phyloP scores from a whole-genome alignment of 208 protist species.

The Trypanosoma mega region DNA sequence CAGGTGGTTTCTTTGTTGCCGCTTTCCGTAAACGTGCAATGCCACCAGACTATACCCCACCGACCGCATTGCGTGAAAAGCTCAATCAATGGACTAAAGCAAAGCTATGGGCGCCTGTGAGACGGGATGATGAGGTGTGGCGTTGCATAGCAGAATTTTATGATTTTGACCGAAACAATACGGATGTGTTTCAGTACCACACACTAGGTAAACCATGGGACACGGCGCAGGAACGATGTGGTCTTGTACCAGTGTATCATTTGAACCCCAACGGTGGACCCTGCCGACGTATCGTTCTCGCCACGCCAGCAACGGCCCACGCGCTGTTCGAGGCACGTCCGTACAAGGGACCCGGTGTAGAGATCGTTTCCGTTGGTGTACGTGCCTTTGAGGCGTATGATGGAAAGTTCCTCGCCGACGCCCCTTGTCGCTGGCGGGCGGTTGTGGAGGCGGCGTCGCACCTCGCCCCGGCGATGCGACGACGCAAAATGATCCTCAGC shows the following conservation, averaged over 20 bases:
- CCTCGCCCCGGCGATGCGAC: slow-evolving; percentile 48
- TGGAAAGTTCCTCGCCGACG: slow-evolving; percentile 60
- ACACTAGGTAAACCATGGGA: not conserved
- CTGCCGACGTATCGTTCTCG: slow-evolving; percentile 76
- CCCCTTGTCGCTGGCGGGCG: slow-evolving; percentile 81
- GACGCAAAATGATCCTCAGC: slow-evolving; percentile 57
- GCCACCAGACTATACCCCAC: slow-evolving; percentile 34
- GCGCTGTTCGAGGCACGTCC: slow-evolving; percentile 72
- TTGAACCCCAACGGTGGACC: slow-evolving; percentile 80
- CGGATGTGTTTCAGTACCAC: slow-evolving; percentile 41
- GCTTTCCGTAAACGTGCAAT: slow-evolving; percentile 77
- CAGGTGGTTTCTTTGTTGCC: slow-evolving; percentile 90
- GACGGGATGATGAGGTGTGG: slow-evolving; percentile 63
- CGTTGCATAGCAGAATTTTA: slow-evolving; percentile 75
- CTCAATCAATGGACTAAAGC: slow-evolving; percentile 90
- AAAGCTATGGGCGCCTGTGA: slow-evolving; percentile 79
- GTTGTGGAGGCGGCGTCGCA: slow-evolving; percentile 80
- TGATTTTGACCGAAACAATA: slow-evolving; percentile 51
- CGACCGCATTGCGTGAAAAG: slow-evolving; percentile 45
- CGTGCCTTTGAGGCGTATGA: slow-evolving; percentile 88
- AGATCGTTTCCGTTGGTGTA: slow-evolving; percentile 79
- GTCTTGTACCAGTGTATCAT: slow-evolving; percentile 81
- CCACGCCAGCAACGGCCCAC: slow-evolving; percentile 57
- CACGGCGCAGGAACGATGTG: not conserved
- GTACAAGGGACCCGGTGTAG: slow-evolving; percentile 91